Evolutionary conservation across 2,329 filamentous ascomycete species (phyloP), one percentile per base, ranked within the genome.

Genomic region (Penicillium crustosum): DNA sequence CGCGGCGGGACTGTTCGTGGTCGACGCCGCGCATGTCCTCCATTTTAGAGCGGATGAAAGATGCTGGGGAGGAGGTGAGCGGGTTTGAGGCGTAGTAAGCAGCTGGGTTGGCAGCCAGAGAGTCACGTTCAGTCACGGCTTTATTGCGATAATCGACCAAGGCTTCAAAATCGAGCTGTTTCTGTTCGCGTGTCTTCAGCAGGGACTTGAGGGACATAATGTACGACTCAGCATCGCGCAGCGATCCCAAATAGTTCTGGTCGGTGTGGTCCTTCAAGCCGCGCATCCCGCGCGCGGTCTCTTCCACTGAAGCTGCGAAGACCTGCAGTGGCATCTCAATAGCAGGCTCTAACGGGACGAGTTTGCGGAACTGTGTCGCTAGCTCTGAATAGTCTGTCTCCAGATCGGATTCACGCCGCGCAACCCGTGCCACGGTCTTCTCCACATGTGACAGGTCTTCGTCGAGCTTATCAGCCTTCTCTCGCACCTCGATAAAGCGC

Each of bases 21-120:
- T 99, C 94, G 4, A 99, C 93, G 15, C 94, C 94, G 19, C 94
- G 88, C 62, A 97, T 93, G 71, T 99, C 94, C 76, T 99, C 94
- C 69, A 99, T 89, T 77, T 97, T 97, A 73, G 89, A 88, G 44
- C 93, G 89, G 65, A 99, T 84, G 79, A 97, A 97, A 4, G 90
- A 88, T 13, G 88, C 90, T 0, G 92, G 89, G 0, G 92, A 92
- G 6, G 87, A 77, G 31, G 76, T 78, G 38, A 80, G 72, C 7
- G 76, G 74, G 62, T 78, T 79, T 2, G 76, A 77, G 12, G 76
- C 86, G 63, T 90, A 81, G 49, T 85, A 84, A 6, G 82, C 79
- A 45, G 78, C 76, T 41, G 83, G 82, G 61, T 88, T 86, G 12
- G 87, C 86, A 39, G 86, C 84, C 3, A 96, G 85, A 17, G 84